A percentile compares a stretch with the other conserved stretches of the same genome.
These are phyloP conservation scores for Lepidium sativum DNA, from an alignment of 345 rosid genomes.

Conservation along the genomic window DNA sequence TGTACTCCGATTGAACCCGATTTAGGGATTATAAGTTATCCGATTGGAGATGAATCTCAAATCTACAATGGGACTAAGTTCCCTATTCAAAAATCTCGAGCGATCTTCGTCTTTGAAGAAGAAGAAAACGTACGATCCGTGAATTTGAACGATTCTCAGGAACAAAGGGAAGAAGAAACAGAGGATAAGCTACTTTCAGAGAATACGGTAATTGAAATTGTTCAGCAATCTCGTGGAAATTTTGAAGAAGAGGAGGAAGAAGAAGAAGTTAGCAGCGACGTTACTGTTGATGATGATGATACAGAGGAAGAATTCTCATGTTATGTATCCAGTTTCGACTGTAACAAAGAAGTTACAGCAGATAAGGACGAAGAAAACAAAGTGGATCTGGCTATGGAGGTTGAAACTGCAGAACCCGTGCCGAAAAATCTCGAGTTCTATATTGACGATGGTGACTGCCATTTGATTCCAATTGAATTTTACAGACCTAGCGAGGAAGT, in stretches of 20 bases:
- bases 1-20: slow-evolving; percentile 34
- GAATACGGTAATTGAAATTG: slow-evolving; percentile 19
- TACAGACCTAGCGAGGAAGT: slow-evolving; percentile 38
- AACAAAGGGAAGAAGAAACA: slow-evolving; percentile 6
- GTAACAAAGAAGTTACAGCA: slow-evolving; percentile 29
- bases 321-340: slow-evolving; percentile 41
- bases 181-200: slow-evolving; percentile 20
- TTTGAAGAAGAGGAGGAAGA: neutral
- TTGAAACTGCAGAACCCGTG: slow-evolving; percentile 13
- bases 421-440: slow-evolving; percentile 64
- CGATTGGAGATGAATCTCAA: slow-evolving; percentile 27
- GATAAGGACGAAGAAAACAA: slow-evolving; percentile 29
- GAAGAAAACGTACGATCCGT: slow-evolving; percentile 1
- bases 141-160: slow-evolving; percentile 10
- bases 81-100: slow-evolving; percentile 26
- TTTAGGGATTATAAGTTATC: slow-evolving; percentile 31
- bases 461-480: slow-evolving; percentile 72
- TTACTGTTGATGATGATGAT: neutral
- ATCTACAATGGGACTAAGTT: slow-evolving; percentile 22
- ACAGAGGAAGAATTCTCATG: slow-evolving; percentile 35
- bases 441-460: slow-evolving; percentile 60
- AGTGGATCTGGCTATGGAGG: slow-evolving; percentile 27
- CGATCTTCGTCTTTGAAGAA: slow-evolving; percentile 8
- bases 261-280: slow-evolving; percentile 8
- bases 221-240: neutral